Conservation (phyloP, 2,329 filamentous ascomycete genomes). For the Monosporascus sp. region DNA sequence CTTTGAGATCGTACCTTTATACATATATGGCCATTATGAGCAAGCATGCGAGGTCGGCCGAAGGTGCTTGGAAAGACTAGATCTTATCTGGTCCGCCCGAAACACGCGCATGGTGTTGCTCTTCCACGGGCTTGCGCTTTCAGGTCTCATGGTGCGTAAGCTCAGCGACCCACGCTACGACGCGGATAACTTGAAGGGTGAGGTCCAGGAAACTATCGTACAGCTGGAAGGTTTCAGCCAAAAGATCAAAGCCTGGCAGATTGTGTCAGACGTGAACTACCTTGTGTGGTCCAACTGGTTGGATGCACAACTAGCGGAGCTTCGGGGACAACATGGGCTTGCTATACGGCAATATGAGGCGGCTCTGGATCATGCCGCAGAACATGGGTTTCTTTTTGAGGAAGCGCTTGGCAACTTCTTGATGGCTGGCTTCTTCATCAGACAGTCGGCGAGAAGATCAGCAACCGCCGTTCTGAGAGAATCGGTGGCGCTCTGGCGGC, state of each 20-base stretch:
- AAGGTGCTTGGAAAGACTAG: slow-evolving; percentile 39
- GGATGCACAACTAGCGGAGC: slow-evolving; percentile 63
- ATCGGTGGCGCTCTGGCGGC: slow-evolving; percentile 61
- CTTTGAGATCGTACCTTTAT: slow-evolving; percentile 57
- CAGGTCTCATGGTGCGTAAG: slow-evolving; percentile 45
- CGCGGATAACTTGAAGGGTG: slow-evolving; percentile 37
- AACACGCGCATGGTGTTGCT: slow-evolving; percentile 53
- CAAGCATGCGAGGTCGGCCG: slow-evolving; percentile 53
- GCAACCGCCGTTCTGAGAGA: slow-evolving; percentile 66
- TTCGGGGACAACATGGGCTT: slow-evolving; percentile 49
- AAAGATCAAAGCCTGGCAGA: slow-evolving; percentile 59
- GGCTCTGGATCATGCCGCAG: slow-evolving; percentile 65
- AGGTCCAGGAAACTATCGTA: slow-evolving; percentile 43
- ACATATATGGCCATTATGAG: slow-evolving; percentile 59
- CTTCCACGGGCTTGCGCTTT: slow-evolving; percentile 55
- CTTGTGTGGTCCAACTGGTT: slow-evolving; percentile 63
- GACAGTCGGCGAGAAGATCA: slow-evolving; percentile 59
- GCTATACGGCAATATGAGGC: slow-evolving; percentile 64
- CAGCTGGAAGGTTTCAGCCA: slow-evolving; percentile 51
- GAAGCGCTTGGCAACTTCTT: slow-evolving; percentile 70
- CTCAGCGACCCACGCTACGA: slow-evolving; percentile 42
- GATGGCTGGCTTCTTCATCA: slow-evolving; percentile 66
- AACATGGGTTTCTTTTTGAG: slow-evolving; percentile 63
- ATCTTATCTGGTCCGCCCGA: slow-evolving; percentile 53
- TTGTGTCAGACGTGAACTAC: slow-evolving; percentile 66